Evolutionary conservation across 139 green algal genomes (phyloP).

Genomic region (Limnomonas spitsbergensis): DNA sequence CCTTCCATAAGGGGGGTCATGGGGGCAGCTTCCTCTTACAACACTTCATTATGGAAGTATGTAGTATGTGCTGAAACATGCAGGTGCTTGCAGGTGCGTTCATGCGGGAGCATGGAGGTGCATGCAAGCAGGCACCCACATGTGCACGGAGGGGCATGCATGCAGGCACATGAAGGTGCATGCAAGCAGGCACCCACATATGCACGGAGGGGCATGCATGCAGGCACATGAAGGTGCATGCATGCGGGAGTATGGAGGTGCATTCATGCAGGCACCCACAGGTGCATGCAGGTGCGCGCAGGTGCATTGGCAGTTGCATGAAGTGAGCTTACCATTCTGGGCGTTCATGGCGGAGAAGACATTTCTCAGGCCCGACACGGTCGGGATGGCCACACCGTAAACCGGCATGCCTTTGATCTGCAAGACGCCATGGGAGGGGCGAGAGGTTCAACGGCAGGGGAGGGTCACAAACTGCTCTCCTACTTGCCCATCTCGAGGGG

Average conservation of each 20-base stretch:
- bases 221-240: background rate
- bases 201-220: background rate
- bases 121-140: too few relatives aligned
- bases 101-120: too few relatives aligned
- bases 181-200: background rate
- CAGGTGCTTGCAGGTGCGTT: background rate
- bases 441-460: too few relatives aligned
- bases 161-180: background rate
- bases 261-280: background rate
- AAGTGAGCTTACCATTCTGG: background rate
- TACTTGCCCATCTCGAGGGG: too few relatives aligned
- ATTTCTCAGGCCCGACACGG: slow-evolving; percentile 71
- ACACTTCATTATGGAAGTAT: too few relatives aligned
- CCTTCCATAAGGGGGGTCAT: too few relatives aligned
- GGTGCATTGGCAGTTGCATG: too few relatives aligned
- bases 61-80: too few relatives aligned
- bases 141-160: background rate
- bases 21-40: too few relatives aligned
- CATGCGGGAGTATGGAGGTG: background rate
- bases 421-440: background rate
- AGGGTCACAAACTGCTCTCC: too few relatives aligned
- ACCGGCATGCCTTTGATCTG: slow-evolving; percentile 63
- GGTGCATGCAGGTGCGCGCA: background rate
- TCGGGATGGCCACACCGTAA: slow-evolving; percentile 93
- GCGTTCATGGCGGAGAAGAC: slow-evolving; percentile 53